These are phyloP conservation scores for Lepidium campestre DNA, from an alignment of 441 rosid species.

Conservation along the genomic window DNA sequence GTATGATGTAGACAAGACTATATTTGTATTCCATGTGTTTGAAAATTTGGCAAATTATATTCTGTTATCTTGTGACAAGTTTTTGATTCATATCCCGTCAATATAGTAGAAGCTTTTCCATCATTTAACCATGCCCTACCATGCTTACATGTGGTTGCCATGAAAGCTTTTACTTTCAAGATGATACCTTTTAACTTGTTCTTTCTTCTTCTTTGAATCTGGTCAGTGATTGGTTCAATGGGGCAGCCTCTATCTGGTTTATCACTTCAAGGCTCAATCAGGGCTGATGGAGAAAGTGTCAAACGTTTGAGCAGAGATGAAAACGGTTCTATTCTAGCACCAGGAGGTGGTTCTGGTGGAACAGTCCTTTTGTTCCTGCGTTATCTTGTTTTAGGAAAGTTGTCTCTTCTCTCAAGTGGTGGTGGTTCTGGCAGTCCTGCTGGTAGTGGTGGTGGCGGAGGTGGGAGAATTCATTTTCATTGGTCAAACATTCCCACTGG, in stretches of 20 bases:
- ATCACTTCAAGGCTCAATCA: constrained; percentile 71
- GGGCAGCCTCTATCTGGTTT: constrained; percentile 92
- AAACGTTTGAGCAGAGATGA: constrained; percentile 28
- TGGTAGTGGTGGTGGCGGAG: constrained; percentile 99
- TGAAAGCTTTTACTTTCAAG: constrained; percentile 7
- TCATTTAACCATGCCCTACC: neutral
- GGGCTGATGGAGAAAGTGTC: constrained; percentile 83
- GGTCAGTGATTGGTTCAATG: constrained; percentile 90
- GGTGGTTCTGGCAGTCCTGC: constrained; percentile 85
- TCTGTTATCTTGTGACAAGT: neutral
- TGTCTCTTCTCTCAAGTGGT: constrained; percentile 78
- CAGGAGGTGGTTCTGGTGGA: constrained; percentile 99
- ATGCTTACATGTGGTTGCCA: constrained; percentile 11
- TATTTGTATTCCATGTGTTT: constrained; percentile 4
- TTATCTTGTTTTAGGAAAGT: constrained; percentile 49
- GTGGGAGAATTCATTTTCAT: constrained; percentile 99
- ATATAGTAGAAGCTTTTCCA: constrained; percentile 8
- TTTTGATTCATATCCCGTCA: neutral
- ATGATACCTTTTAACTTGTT: constrained; percentile 12
- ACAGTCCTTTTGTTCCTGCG: constrained; percentile 77
- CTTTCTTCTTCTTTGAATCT: constrained; percentile 22
- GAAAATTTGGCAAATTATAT: neutral
- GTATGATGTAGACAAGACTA: constrained; percentile 3
- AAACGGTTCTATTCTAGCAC: constrained; percentile 42
- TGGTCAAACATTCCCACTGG: constrained; percentile 99